These are phyloP conservation scores for Pseudogymnoascus sp. DNA, from an alignment of 2,329 filamentous ascomycete species.

Conservation along the genomic window DNA sequence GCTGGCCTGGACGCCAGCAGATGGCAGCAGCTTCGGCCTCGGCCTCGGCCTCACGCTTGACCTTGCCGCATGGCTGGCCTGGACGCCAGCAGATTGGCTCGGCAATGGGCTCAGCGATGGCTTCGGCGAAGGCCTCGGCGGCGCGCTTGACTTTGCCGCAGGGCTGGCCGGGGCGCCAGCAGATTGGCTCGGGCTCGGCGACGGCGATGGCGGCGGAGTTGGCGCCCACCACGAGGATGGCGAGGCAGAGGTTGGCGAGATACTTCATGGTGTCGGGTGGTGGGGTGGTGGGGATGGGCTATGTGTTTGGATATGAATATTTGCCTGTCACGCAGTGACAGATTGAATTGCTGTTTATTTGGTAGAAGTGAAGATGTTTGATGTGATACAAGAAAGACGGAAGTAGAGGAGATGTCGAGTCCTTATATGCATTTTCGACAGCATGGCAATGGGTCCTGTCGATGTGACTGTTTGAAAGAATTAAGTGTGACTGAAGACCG, in stretches of 20 bases:
- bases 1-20: conserved; percentile 36
- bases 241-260: conserved; percentile 36
- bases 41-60: conserved; percentile 29
- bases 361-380: not conserved
- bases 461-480: not conserved
- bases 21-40: conserved; percentile 19
- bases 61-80: conserved; percentile 40
- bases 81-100: conserved; percentile 33
- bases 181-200: conserved; percentile 21
- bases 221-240: conserved; percentile 36
- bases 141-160: conserved; percentile 31
- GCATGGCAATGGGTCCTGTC: not conserved
- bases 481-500: not conserved
- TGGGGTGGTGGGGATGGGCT: conserved; percentile 14
- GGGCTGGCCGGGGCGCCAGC: conserved; percentile 26
- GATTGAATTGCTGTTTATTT: conserved; percentile 13
- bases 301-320: conserved; percentile 17
- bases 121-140: conserved; percentile 28
- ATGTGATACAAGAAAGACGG: not conserved
- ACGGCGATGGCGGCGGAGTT: conserved; percentile 28
- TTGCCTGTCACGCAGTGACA: conserved; percentile 17
- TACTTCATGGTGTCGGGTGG: conserved; percentile 41
- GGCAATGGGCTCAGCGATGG: conserved; percentile 22
- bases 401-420: not conserved
- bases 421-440: conserved; percentile 11